phyloP scores from a whole-genome alignment of 2,329 filamentous ascomycete genomes.

The Thelonectria rubi region DNA sequence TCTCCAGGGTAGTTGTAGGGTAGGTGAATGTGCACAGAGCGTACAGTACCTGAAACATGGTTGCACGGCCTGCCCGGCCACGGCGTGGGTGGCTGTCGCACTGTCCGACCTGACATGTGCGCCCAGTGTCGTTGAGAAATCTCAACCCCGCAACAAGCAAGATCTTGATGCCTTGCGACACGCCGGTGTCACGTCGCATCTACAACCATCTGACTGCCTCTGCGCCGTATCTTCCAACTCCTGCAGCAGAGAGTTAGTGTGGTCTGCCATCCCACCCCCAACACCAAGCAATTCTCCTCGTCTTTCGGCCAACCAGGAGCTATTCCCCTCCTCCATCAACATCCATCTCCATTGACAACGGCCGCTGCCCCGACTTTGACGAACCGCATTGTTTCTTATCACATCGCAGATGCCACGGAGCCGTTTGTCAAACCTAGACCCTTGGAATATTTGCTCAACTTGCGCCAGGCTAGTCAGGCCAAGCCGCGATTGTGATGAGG shows the following conservation, averaged over 20 bases:
- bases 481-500: conserved; percentile 38
- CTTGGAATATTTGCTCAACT: conserved; percentile 26
- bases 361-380: conserved; percentile 20
- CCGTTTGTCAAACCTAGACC: conserved; percentile 20
- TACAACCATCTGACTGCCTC: conserved; percentile 13
- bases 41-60: background rate
- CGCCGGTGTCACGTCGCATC: conserved; percentile 39
- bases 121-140: conserved; percentile 9
- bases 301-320: conserved; percentile 32
- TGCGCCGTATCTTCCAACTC: conserved; percentile 17
- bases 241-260: conserved; percentile 6
- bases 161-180: conserved; percentile 26
- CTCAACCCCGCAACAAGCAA: conserved; percentile 25
- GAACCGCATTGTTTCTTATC: conserved; percentile 32
- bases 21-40: background rate
- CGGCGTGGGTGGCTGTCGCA: conserved; percentile 6
- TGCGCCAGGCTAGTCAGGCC: conserved; percentile 27
- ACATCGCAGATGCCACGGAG: conserved; percentile 31
- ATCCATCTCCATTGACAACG: conserved; percentile 29
- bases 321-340: conserved; percentile 32
- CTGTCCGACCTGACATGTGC: conserved; percentile 20
- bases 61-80: background rate
- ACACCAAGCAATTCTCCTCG: conserved; percentile 5
- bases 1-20: background rate
- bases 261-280: conserved; percentile 13